phyloP scores from a whole-genome alignment of 345 rosid genomes.

The Abelmoschus esculentus region DNA sequence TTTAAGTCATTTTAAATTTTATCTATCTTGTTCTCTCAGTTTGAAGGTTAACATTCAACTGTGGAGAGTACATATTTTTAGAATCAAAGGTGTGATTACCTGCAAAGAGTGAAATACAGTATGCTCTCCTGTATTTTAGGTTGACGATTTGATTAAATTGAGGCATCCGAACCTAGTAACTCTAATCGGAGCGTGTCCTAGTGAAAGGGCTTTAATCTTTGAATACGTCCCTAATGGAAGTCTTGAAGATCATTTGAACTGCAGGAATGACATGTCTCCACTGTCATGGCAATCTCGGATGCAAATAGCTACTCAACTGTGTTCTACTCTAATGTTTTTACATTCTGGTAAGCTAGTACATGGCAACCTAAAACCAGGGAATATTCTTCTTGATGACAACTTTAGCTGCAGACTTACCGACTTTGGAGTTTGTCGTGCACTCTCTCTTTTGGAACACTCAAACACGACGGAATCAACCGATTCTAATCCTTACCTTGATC shows the following conservation, averaged over 20 bases:
- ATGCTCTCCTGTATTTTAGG: constrained; percentile 13
- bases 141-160: constrained; percentile 16
- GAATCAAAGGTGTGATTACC: background rate
- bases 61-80: background rate
- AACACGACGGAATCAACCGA: background rate
- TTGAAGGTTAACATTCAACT: background rate
- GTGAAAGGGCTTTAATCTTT: constrained; percentile 3
- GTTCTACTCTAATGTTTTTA: constrained; percentile 21
- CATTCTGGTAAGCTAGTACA: constrained; percentile 23
- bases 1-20: background rate
- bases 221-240: too few relatives aligned
- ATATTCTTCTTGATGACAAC: constrained; percentile 23
- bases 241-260: too few relatives aligned
- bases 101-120: background rate
- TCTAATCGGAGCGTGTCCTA: constrained; percentile 24
- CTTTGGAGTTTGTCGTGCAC: constrained; percentile 13
- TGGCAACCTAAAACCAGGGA: constrained; percentile 24
- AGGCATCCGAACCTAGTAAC: constrained; percentile 30
- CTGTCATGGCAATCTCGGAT: too few relatives aligned
- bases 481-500: constrained; percentile 13
- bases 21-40: background rate
- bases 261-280: too few relatives aligned
- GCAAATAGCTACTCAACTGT: constrained; percentile 13
- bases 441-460: constrained; percentile 1
- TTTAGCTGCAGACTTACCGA: constrained; percentile 24